Conservation (phyloP, 2,329 filamentous ascomycete species). For the Bertia moriformis region DNA sequence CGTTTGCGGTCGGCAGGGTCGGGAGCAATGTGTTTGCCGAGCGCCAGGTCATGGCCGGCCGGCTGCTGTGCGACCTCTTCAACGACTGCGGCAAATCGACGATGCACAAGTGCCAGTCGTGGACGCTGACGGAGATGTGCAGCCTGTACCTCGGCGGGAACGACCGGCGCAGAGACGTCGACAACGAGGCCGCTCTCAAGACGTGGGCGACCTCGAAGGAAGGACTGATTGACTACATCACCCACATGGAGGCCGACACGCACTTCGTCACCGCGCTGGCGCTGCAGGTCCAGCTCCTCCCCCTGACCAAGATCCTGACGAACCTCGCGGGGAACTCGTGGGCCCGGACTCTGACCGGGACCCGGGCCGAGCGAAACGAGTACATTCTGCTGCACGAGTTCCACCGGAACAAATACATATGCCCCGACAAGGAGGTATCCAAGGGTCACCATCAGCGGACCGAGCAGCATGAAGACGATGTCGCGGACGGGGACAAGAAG, state of each 20-base stretch:
- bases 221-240: constrained; percentile 83
- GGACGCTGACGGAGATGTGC: constrained; percentile 97
- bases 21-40: constrained; percentile 88
- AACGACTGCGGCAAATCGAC: constrained; percentile 95
- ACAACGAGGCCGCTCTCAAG: constrained; percentile 74
- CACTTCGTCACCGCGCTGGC: constrained; percentile 89
- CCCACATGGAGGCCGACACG: constrained; percentile 87
- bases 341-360: constrained; percentile 90
- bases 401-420: constrained; percentile 92
- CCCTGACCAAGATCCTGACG: constrained; percentile 85
- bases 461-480: constrained; percentile 54
- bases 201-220: constrained; percentile 73
- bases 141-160: constrained; percentile 68
- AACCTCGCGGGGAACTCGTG: constrained; percentile 96
- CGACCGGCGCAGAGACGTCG: constrained; percentile 65
- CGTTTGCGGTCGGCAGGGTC: constrained; percentile 68
- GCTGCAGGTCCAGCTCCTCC: constrained; percentile 77
- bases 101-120: constrained; percentile 94
- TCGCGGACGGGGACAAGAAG: constrained; percentile 66
- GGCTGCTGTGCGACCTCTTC: constrained; percentile 80
- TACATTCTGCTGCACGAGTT: constrained; percentile 98
- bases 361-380: constrained; percentile 91
- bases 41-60: constrained; percentile 74
- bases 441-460: constrained; percentile 66
- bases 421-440: constrained; percentile 80